Evolutionary conservation across 2,329 filamentous ascomycete genomes (phyloP), one percentile per base, ranked within the genome.

Genomic region (Apiospora pterosperma): DNA sequence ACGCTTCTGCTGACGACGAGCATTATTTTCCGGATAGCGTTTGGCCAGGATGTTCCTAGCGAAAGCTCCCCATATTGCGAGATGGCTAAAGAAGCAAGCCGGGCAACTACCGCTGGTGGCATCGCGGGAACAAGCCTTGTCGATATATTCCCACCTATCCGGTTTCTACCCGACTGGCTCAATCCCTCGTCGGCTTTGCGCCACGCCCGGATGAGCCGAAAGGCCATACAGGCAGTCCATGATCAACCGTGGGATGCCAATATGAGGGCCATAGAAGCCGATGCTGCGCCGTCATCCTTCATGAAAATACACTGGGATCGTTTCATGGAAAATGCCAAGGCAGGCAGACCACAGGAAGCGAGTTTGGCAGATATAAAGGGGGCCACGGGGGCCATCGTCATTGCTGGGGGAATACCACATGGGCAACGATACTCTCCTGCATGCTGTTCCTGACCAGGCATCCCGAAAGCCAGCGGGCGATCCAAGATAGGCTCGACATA

Each of bases 381-480:
- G 14, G 82, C 82, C 5, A 78, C 81, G 0, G 82, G 78, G 1
- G 79, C 81, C 10, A 77, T 84, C 12, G 84, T 78, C 68, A 79
- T 80, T 41, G 82, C 82, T 16, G 82, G 82, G 76, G 77, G 42
- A 78, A 84, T 67, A 81, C 80, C 36, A 83, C 80, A 4, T 80
- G 76, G 78, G 75, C 76, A 58, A 79, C 78, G 0, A 66, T 80
- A 44, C 69, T 80, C 14, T 39, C 41, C 12, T 61, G 52, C 25
- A 42, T 64, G 59, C 52, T 62, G 11, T 58, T 64, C 38, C 65
- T 71, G 6, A 69, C 52, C 52, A 62, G 58, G 44, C 64, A 67
- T 11, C 66, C 60, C 5, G 62, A 62, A n/a, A 28, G 59, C 5
- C 66, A 67, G 39, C 59, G 55, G 34, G 59, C 36, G 16, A 60